These are phyloP conservation scores for Sporothrix dimorphospora DNA, from an alignment of 2,329 filamentous ascomycete genomes.

Conservation along the genomic window DNA sequence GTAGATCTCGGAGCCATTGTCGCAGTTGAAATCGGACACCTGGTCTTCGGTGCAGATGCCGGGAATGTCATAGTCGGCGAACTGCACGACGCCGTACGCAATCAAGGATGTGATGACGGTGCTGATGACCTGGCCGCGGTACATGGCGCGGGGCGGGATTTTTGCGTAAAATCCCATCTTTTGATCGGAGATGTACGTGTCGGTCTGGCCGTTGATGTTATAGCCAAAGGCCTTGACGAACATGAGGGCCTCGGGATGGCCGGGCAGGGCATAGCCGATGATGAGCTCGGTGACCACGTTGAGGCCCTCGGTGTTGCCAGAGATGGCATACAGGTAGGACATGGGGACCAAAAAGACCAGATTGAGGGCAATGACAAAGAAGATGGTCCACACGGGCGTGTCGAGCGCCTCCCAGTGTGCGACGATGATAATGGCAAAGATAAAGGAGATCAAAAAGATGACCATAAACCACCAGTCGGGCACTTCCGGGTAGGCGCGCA, in stretches of 20 bases:
- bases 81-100: conserved; percentile 44
- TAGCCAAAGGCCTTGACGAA: conserved; percentile 49
- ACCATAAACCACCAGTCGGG: conserved; percentile 59
- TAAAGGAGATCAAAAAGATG: conserved; percentile 50
- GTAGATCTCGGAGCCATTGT: conserved; percentile 59
- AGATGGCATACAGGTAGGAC: conserved; percentile 58
- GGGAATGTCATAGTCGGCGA: conserved; percentile 32
- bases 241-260: conserved; percentile 57
- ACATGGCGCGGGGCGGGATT: conserved; percentile 43
- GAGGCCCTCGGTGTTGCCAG: conserved; percentile 54
- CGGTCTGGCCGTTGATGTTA: conserved; percentile 31
- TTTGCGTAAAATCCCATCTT: conserved; percentile 42
- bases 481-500: conserved; percentile 52
- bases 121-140: conserved; percentile 44
- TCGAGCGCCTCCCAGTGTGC: conserved; percentile 55
- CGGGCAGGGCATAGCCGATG: conserved; percentile 53
- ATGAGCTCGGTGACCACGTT: conserved; percentile 59
- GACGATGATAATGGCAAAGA: conserved; percentile 51
- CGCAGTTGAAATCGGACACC: conserved; percentile 55
- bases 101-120: conserved; percentile 42
- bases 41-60: conserved; percentile 56
- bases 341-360: conserved; percentile 56
- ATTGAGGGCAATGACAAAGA: conserved; percentile 54
- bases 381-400: conserved; percentile 51
- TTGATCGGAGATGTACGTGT: conserved; percentile 37